phyloP scores from a whole-genome alignment of 1,284 basidiomycete species.

The Cutaneotrichosporon spelunceum region DNA sequence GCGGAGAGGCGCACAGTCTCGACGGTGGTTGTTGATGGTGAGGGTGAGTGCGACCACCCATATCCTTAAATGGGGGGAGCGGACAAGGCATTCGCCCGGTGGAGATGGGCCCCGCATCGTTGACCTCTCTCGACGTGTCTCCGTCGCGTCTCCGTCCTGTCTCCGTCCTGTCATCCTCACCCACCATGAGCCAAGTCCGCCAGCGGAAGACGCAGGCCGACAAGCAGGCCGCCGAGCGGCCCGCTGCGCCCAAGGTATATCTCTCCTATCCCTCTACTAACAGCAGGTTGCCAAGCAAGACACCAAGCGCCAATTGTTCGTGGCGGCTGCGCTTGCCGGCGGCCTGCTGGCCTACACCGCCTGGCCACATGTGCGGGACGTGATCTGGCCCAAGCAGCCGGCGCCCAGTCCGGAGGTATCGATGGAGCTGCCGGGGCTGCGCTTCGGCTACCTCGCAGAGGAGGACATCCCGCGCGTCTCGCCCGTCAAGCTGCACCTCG shows the following conservation, averaged over 20 bases:
- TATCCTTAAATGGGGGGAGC: background rate
- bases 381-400: background rate
- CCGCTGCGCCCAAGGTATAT: background rate
- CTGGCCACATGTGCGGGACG: background rate
- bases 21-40: no score
- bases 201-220: slow-evolving; percentile 3
- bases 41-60: no score
- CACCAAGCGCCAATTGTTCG: background rate
- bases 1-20: no score
- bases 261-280: background rate
- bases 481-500: slow-evolving; percentile 21
- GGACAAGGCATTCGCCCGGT: background rate
- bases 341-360: background rate
- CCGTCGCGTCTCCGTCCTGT: background rate
- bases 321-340: background rate
- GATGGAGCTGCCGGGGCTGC: background rate
- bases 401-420: background rate
- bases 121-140: background rate
- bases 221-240: background rate
- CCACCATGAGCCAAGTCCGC: slow-evolving; percentile 6
- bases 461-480: slow-evolving; percentile 5
- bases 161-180: background rate
- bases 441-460: slow-evolving; percentile 5
- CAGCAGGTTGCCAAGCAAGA: background rate
- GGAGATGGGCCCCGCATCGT: background rate